A percentile compares a stretch with the other conserved stretches of the same genome.
phyloP scores from a whole-genome alignment of 164 flowering plant genomes.

The Tinospora cordifolia region DNA sequence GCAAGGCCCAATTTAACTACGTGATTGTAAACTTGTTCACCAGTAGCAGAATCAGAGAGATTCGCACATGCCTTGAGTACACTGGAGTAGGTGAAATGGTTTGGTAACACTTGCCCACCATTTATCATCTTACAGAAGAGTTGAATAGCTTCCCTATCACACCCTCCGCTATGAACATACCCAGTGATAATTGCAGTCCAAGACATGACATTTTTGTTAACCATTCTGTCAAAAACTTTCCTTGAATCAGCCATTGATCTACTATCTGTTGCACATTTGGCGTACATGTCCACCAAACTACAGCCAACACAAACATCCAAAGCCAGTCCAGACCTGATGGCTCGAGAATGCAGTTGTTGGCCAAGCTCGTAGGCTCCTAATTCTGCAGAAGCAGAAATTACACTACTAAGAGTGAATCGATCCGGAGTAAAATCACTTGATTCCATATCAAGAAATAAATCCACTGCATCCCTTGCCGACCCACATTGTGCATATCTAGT shows the following conservation, averaged over 20 bases:
- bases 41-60: slow-evolving; percentile 35
- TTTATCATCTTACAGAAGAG: slow-evolving; percentile 67
- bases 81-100: slow-evolving; percentile 70
- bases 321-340: slow-evolving; percentile 38
- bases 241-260: slow-evolving; percentile 44
- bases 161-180: slow-evolving; percentile 48
- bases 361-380: slow-evolving; percentile 41
- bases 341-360: slow-evolving; percentile 55
- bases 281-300: slow-evolving; percentile 76
- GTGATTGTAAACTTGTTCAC: slow-evolving; percentile 49
- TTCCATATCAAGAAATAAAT: slow-evolving; percentile 59
- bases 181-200: slow-evolving; percentile 87
- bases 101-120: slow-evolving; percentile 39
- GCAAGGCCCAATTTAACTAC: slow-evolving; percentile 55
- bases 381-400: slow-evolving; percentile 63
- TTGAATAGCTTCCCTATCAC: slow-evolving; percentile 48
- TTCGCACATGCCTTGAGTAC: slow-evolving; percentile 72
- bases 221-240: slow-evolving; percentile 61
- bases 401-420: slow-evolving; percentile 51
- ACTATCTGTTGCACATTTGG: slow-evolving; percentile 39
- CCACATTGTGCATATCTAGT: slow-evolving; percentile 67
- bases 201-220: slow-evolving; percentile 68
- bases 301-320: slow-evolving; percentile 68
- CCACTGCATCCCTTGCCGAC: slow-evolving; percentile 34
- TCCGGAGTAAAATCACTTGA: slow-evolving; percentile 43